Conservation (phyloP, 2,329 filamentous ascomycete genomes). For the Claviceps fusiformis region DNA sequence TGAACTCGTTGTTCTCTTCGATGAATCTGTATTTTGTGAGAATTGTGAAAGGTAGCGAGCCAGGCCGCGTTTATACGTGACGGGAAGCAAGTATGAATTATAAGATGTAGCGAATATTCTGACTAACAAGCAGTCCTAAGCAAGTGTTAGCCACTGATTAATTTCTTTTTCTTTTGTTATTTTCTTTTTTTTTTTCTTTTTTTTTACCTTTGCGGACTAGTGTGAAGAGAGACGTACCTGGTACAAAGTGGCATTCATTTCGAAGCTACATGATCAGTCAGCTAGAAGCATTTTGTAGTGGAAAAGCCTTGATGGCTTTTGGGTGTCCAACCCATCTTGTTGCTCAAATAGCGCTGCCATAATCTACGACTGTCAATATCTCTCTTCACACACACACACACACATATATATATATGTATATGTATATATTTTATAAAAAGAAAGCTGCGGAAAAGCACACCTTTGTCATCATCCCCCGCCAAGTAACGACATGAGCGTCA, state of each 20-base stretch:
- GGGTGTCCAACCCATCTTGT: slow-evolving; percentile 53
- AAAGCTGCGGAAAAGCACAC: slow-evolving; percentile 27
- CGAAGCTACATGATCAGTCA: slow-evolving; percentile 35
- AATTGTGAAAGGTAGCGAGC: too few species aligned
- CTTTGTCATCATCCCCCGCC: slow-evolving; percentile 98
- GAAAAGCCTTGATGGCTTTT: neutral
- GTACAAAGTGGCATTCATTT: slow-evolving; percentile 89
- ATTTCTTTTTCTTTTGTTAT: neutral
- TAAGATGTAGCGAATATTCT: neutral
- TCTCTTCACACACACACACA: neutral
- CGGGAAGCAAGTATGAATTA: neutral
- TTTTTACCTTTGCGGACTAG: slow-evolving; percentile 6
- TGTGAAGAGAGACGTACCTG: slow-evolving; percentile 47
- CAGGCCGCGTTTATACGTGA: neutral
- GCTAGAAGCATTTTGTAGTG: neutral
- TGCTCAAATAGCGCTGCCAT: slow-evolving; percentile 73
- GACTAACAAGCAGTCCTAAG: slow-evolving; percentile 40
- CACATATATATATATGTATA: too few species aligned
- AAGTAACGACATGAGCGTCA: slow-evolving; percentile 73
- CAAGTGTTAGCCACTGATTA: slow-evolving; percentile 6
- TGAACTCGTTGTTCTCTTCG: slow-evolving; percentile 75
- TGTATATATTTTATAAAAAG: too few species aligned
- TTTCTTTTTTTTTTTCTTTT: neutral
- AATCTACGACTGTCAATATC: slow-evolving; percentile 40
- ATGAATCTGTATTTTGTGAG: slow-evolving; percentile 51